These are phyloP conservation scores for Fistulifera solaris DNA, from an alignment of 108 stramenopile species.

Conservation along the genomic window DNA sequence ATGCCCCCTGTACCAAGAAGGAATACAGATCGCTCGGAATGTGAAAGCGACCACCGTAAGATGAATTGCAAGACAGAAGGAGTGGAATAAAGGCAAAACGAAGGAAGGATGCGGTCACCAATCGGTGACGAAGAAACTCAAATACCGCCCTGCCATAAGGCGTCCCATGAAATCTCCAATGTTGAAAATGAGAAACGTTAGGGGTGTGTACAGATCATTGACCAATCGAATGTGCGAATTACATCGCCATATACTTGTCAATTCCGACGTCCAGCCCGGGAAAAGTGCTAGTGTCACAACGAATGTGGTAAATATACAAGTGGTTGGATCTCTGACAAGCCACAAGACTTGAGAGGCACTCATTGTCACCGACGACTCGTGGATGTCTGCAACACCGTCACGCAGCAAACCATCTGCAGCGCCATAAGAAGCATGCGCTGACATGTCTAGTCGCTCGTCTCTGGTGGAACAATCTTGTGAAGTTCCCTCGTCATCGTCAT, in stretches of 20 bases:
- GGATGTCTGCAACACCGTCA: neutral
- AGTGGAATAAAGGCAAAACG: constrained; percentile 25
- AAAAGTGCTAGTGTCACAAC: constrained; percentile 40
- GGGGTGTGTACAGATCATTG: constrained; percentile 44
- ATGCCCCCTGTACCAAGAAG: constrained; percentile 17
- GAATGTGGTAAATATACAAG: constrained; percentile 37
- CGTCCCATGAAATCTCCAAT: constrained; percentile 40
- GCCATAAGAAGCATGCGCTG: neutral
- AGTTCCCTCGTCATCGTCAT: neutral
- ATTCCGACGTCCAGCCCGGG: constrained; percentile 33
- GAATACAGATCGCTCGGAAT: constrained; percentile 37
- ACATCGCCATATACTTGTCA: constrained; percentile 30
- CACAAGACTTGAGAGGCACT: constrained; percentile 7
- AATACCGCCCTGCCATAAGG: constrained; percentile 10
- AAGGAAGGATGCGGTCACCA: constrained; percentile 17
- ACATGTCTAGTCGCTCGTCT: neutral
- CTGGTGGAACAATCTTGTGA: neutral
- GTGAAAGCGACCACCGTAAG: neutral
- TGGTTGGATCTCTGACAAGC: constrained; percentile 21
- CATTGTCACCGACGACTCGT: neutral
- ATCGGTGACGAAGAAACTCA: constrained; percentile 8
- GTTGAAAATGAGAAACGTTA: constrained; percentile 49
- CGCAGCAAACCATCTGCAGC: neutral
- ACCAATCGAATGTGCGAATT: constrained; percentile 17
- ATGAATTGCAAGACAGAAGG: constrained; percentile 21